Percentiles rank a stretch among this genome's conserved stretches.
Evolutionary conservation across 1,284 basidiomycete species (phyloP).

Genomic region (Thelephora terrestris): DNA sequence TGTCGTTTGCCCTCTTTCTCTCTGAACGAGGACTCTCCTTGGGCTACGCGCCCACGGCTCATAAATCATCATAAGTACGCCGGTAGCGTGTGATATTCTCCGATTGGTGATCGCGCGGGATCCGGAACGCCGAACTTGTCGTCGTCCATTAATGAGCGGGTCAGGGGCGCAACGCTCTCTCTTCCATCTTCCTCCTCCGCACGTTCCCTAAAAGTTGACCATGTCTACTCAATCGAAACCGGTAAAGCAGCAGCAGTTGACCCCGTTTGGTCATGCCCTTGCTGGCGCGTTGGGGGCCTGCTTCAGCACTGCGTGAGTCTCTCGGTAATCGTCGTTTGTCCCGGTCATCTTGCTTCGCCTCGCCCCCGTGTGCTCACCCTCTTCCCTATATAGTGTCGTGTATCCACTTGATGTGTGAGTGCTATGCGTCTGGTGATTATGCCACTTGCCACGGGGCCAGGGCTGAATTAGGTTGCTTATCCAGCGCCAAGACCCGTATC

Average conservation of each 20-base stretch:
- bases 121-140: too few relatives aligned
- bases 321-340: not conserved
- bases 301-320: slow-evolving; percentile 83
- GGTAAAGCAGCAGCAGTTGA: slow-evolving; percentile 43
- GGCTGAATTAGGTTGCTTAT: slow-evolving; percentile 5
- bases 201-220: slow-evolving; percentile 3
- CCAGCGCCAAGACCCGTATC: slow-evolving; percentile 90
- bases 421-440: slow-evolving; percentile 31
- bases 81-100: too few relatives aligned
- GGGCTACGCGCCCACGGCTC: too few relatives aligned
- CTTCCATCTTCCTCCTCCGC: slow-evolving; percentile 1
- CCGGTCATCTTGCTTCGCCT: not conserved
- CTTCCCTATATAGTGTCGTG: slow-evolving; percentile 52
- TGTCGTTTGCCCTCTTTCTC: too few relatives aligned
- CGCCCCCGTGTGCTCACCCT: not conserved
- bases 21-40: too few relatives aligned
- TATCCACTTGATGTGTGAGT: slow-evolving; percentile 96
- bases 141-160: too few relatives aligned
- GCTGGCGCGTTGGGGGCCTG: slow-evolving; percentile 93
- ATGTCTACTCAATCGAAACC: slow-evolving; percentile 55
- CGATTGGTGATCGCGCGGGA: too few relatives aligned
- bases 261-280: slow-evolving; percentile 87
- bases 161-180: too few relatives aligned
- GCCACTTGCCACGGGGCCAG: not conserved
- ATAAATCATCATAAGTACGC: too few relatives aligned